Evolutionary conservation across 2,329 filamentous ascomycete species (phyloP).

Genomic region (Hypoxylon sp.): DNA sequence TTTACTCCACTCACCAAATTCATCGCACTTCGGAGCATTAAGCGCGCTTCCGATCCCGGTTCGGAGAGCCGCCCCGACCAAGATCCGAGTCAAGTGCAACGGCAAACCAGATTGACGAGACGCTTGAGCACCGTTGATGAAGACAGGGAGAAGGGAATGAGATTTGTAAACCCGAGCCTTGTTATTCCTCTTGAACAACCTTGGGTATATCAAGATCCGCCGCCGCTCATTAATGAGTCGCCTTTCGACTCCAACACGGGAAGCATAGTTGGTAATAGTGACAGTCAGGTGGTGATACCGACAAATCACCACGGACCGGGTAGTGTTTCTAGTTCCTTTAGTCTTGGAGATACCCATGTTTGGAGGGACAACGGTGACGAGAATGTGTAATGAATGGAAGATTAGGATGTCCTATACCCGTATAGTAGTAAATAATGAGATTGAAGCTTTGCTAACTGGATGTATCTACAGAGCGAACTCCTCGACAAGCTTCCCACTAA

Average conservation of each 20-base stretch:
- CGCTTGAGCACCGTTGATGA: conserved; percentile 79
- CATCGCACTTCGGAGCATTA: conserved; percentile 90
- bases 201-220: conserved; percentile 76
- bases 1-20: conserved; percentile 93
- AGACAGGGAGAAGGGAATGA: conserved; percentile 76
- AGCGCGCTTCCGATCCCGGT: conserved; percentile 70
- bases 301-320: conserved; percentile 36
- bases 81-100: conserved; percentile 55
- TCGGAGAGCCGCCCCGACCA: conserved; percentile 61
- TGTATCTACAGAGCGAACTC: background rate
- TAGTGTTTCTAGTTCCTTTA: conserved; percentile 51
- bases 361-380: conserved; percentile 47
- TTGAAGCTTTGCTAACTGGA: conserved; percentile 19
- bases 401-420: conserved; percentile 25
- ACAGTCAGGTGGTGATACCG: conserved; percentile 17
- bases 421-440: conserved; percentile 29
- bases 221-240: conserved; percentile 55
- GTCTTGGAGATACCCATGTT: conserved; percentile 50
- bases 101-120: conserved; percentile 61
- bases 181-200: conserved; percentile 76
- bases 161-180: conserved; percentile 84
- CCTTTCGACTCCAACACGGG: conserved; percentile 33
- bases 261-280: conserved; percentile 34
- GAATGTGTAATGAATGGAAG: conserved; percentile 41
- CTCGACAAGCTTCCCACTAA: background rate